Evolutionary conservation across 2,329 filamentous ascomycete species (phyloP).

Genomic region (Claviceps paspali): DNA sequence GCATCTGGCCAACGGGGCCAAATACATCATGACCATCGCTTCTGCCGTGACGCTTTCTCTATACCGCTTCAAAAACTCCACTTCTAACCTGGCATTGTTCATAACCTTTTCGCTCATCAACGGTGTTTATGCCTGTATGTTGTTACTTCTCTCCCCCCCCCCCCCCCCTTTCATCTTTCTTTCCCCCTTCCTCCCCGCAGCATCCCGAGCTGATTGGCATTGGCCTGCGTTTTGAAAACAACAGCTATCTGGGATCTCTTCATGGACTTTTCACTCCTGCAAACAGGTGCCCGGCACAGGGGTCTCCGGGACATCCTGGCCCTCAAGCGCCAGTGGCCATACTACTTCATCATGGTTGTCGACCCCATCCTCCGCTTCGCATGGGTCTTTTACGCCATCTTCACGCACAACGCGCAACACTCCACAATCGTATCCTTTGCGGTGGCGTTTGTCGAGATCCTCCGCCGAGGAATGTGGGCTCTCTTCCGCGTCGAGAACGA

Average conservation of each 20-base stretch:
- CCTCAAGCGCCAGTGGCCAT: slow-evolving; percentile 65
- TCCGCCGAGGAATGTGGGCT: slow-evolving; percentile 79
- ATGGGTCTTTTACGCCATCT: slow-evolving; percentile 90
- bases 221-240: too few species aligned
- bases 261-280: slow-evolving; percentile 92
- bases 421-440: slow-evolving; percentile 69
- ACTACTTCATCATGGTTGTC: slow-evolving; percentile 70
- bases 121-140: slow-evolving; percentile 57
- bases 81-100: slow-evolving; percentile 51
- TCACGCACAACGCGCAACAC: slow-evolving; percentile 65
- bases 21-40: slow-evolving; percentile 74
- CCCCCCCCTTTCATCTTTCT: background rate
- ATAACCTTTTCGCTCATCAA: slow-evolving; percentile 72
- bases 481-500: slow-evolving; percentile 95
- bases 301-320: slow-evolving; percentile 65
- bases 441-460: slow-evolving; percentile 62
- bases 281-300: slow-evolving; percentile 51
- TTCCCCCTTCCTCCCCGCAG: background rate
- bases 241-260: slow-evolving; percentile 77
- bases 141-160: too few species aligned
- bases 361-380: slow-evolving; percentile 81
- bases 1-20: slow-evolving; percentile 81
- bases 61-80: slow-evolving; percentile 57
- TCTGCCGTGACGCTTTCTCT: slow-evolving; percentile 66
- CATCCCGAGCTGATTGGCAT: too few species aligned